These are phyloP conservation scores for Chlorencoelia australis DNA, from an alignment of 2,329 filamentous ascomycete genomes.

Conservation along the genomic window DNA sequence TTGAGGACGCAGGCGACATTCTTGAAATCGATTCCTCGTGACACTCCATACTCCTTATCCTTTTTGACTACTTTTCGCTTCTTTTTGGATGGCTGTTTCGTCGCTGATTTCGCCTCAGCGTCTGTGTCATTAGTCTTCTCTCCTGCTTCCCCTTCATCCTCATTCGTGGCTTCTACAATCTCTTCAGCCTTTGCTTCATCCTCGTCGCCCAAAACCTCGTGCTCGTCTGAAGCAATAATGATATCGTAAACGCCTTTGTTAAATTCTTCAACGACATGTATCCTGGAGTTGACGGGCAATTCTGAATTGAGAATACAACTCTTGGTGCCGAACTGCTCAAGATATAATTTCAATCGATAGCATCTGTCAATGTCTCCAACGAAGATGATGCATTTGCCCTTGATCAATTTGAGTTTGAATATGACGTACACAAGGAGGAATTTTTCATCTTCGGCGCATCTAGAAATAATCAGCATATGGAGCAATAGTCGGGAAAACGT, in stretches of 20 bases:
- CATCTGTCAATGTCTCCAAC: slow-evolving; percentile 81
- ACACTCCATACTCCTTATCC: slow-evolving; percentile 90
- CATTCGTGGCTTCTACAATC: background rate
- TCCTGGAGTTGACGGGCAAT: slow-evolving; percentile 80
- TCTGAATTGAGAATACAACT: slow-evolving; percentile 93
- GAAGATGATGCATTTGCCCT: slow-evolving; percentile 80
- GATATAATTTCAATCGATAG: slow-evolving; percentile 86
- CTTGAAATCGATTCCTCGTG: slow-evolving; percentile 91
- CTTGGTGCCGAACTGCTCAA: slow-evolving; percentile 94
- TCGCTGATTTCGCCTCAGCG: slow-evolving; percentile 20
- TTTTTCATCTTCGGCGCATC: slow-evolving; percentile 93
- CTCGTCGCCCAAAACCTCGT: slow-evolving; percentile 67
- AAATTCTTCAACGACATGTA: slow-evolving; percentile 95
- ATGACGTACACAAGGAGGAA: slow-evolving; percentile 89
- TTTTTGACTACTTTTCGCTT: slow-evolving; percentile 54
- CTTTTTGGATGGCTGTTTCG: slow-evolving; percentile 43
- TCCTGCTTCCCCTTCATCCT: slow-evolving; percentile 30
- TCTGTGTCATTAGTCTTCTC: slow-evolving; percentile 12
- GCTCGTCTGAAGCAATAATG: slow-evolving; percentile 90
- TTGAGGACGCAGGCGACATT: slow-evolving; percentile 93
- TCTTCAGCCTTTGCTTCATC: slow-evolving; percentile 18
- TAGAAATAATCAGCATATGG: slow-evolving; percentile 26
- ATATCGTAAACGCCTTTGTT: slow-evolving; percentile 97
- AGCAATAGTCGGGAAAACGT: background rate
- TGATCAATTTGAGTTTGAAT: slow-evolving; percentile 88